A percentile compares a stretch with the other conserved stretches of the same genome.
Evolutionary conservation across 2,329 filamentous ascomycete species (phyloP).

Genomic region (Pezizomycotina sp.): DNA sequence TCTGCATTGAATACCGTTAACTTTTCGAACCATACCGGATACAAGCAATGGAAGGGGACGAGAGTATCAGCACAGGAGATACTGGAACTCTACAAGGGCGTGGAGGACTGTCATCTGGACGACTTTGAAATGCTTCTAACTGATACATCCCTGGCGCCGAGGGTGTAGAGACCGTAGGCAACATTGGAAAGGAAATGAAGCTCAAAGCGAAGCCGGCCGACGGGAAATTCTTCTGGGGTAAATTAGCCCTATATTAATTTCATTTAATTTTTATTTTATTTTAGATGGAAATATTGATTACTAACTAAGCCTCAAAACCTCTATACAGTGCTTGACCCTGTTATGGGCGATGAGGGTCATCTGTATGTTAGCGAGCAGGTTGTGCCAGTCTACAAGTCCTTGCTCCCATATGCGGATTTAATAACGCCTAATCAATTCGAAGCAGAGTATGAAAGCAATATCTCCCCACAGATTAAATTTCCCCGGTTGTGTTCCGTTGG

Average conservation of each 20-base stretch:
- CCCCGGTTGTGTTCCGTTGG: too few species aligned
- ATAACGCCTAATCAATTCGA: conserved; percentile 96
- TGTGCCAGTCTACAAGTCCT: conserved; percentile 70
- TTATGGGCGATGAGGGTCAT: conserved; percentile 91
- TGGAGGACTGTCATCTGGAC: conserved; percentile 68
- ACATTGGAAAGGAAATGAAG: conserved; percentile 66
- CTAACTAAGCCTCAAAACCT: neutral
- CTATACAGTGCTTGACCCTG: conserved; percentile 63
- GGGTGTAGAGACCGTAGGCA: conserved; percentile 66
- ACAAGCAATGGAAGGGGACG: conserved; percentile 73
- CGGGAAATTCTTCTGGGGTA: conserved; percentile 77
- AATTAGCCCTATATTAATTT: conserved; percentile 23
- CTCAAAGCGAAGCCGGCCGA: conserved; percentile 42
- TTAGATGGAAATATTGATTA: neutral
- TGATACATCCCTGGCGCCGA: conserved; percentile 85
- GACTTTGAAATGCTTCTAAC: conserved; percentile 87
- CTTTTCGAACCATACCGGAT: conserved; percentile 95
- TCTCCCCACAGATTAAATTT: too few species aligned
- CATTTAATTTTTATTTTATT: neutral
- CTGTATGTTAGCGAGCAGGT: conserved; percentile 86
- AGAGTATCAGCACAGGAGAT: conserved; percentile 70
- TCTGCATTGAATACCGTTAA: conserved; percentile 91
- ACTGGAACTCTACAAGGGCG: conserved; percentile 62
- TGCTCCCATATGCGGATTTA: conserved; percentile 68
- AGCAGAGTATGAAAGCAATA: conserved; percentile 81